phyloP scores from a whole-genome alignment of 192 early-diverging fungal genomes.

The Coemansia sp. region DNA sequence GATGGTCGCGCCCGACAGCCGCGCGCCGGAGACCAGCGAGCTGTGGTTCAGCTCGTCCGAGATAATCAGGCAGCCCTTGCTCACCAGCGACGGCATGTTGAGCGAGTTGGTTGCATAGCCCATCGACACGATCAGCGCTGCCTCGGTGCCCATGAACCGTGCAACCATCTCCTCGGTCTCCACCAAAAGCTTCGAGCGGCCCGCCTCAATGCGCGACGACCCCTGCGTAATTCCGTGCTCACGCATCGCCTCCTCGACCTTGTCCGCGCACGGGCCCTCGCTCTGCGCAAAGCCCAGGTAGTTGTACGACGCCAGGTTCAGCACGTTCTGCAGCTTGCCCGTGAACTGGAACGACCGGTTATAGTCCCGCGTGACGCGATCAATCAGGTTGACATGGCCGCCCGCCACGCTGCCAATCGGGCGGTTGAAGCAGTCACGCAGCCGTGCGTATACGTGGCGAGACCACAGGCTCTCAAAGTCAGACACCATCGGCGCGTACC shows the following conservation, averaged over 20 bases:
- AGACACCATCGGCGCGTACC: slow-evolving; percentile 89
- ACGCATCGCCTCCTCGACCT: slow-evolving; percentile 73
- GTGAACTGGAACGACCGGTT: slow-evolving; percentile 85
- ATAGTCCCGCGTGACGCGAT: slow-evolving; percentile 81
- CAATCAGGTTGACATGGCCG: slow-evolving; percentile 78
- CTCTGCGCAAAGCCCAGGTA: slow-evolving; percentile 96
- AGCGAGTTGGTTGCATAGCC: slow-evolving; percentile 98
- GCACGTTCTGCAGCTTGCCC: slow-evolving; percentile 70
- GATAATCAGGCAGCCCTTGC: slow-evolving; percentile 85
- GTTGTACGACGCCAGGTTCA: slow-evolving; percentile 97
- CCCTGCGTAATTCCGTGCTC: slow-evolving; percentile 70
- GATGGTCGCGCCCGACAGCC: slow-evolving; percentile 87
- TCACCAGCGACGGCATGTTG: slow-evolving; percentile 84
- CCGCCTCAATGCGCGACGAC: slow-evolving; percentile 71
- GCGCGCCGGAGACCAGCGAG: slow-evolving; percentile 90
- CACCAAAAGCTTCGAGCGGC: slow-evolving; percentile 64
- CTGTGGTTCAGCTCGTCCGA: slow-evolving; percentile 96
- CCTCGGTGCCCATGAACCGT: slow-evolving; percentile 85
- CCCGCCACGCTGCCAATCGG: slow-evolving; percentile 94
- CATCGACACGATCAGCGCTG: slow-evolving; percentile 88
- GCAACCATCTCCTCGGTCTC: slow-evolving; percentile 86
- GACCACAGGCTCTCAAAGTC: slow-evolving; percentile 98
- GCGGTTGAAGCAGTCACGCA: slow-evolving; percentile 91
- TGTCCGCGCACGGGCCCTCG: slow-evolving; percentile 91
- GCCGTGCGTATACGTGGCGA: slow-evolving; percentile 81